Evolutionary conservation across 352 stramenopile species (phyloP), one percentile per base, ranked within the genome.

Genomic region (Globisporangium yorkense): DNA sequence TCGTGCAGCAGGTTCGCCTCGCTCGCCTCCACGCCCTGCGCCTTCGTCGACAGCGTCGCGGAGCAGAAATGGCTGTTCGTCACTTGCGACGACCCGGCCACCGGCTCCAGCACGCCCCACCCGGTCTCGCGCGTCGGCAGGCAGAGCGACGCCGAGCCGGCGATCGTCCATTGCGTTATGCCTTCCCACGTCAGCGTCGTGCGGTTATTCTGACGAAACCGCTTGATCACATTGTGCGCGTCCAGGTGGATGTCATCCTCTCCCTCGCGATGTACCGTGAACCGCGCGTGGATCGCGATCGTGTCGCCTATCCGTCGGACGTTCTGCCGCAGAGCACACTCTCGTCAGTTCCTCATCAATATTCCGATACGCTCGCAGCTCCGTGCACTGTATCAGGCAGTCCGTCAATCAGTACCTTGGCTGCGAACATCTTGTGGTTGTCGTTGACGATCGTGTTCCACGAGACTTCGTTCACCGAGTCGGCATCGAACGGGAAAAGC

Each of bases 211-310:
- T 16, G 15, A 15, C 21, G 55, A 7, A 51, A 40, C 10, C 47
- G 48, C 56, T 62, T 62, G 39, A 56, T 56, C 18, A 62, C 56
- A 18, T 56, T 49, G 16, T 62, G 47, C 6, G 46, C 47, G 9
- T 62, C 56, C 5, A 62, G 18, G 16, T 51, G 10, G 16, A 62
- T 50, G n/a, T 55, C 48, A 5, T 39, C 27, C n/a, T 50, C 56
- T 4, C 20, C 13, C n/a, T 62, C 56, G 12, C 56, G 56, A 3
- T 44, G 37, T 20, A 62, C 41, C 27, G 27, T 51, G 16, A 62
- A 45, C 37, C 37, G 44, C 24, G 56, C 48, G 29, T 56, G 49
- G 13, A 62, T 44, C 18, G 48, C 47, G 6, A 56, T 43, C 47
- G 37, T 62, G 40, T 62, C 49, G n/a, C 24, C 56, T 2, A 21